Base-by-base conservation (phyloP, 2,329 filamentous ascomycete species). In the Aspergillus ibericus region DNA sequence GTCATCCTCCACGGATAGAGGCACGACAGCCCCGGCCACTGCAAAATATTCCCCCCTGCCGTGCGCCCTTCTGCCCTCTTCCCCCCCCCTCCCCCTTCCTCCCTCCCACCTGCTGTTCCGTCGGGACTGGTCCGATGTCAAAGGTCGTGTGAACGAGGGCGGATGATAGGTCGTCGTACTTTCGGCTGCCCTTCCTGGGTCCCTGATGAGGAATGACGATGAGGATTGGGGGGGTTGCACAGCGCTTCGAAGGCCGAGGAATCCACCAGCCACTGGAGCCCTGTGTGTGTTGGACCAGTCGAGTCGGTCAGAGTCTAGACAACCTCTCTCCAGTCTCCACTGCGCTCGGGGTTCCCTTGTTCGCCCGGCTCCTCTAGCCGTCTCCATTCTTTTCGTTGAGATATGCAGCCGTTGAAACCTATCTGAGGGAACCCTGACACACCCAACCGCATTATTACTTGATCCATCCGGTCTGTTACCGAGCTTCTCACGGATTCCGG, bases 281-380 rank as follows among this genome's bases (percentile, higher is more conserved):
- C 10, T 53, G 50, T 53, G 36, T 53, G 58, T 55, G 56, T 55
- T 59, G 49, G 60, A 66, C 59, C 60, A 63, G 62, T 66, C 62
- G 59, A 63, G 62, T 66, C 63, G 60, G 60, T 63, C 56, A 52
- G 62, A 66, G 62, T 64, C 63, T 64, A 66, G 63, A 64, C 59
- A 54, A 42, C 44, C 34, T 56, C 44, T 48, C 44, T 29, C 44
- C 44, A 27, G 22, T 29, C 44, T n/a, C 44, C 44, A 48, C 44
- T 46, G 49, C 25, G 20, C 44, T 4, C 35, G 48, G 50, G 55
- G 47, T 55, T 53, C 27, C 42, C 29, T 47, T 55, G 36, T 27
- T 60, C 46, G 29, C 32, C 38, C 29, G 36, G 25, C 20, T 36
- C 29, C 36, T 44, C 15, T 47, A 18, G 34, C 54, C 44, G 44